phyloP scores from a whole-genome alignment of 495 filamentous ascomycete species.

The Beverwykella pulmonaria region DNA sequence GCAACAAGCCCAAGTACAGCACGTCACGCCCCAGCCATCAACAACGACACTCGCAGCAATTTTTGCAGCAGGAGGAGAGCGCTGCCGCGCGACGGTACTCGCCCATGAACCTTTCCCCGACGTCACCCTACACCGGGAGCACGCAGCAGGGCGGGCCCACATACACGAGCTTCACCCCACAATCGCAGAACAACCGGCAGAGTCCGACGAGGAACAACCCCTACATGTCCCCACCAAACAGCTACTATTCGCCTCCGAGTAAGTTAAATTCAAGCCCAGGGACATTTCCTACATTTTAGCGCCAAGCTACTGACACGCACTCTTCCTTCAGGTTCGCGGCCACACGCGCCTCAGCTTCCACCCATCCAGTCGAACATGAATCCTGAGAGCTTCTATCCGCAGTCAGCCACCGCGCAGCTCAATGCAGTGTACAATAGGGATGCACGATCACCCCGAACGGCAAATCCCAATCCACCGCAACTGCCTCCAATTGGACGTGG shows the following conservation, averaged over 20 bases:
- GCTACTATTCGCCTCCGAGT: conserved; percentile 66
- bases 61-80: conserved; percentile 72
- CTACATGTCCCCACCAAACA: conserved; percentile 65
- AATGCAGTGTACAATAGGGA: conserved; percentile 74
- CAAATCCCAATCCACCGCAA: conserved; percentile 49
- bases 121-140: conserved; percentile 60
- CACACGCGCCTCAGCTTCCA: conserved; percentile 58
- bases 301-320: conserved; percentile 45
- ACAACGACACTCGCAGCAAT: conserved; percentile 63
- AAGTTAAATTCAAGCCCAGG: conserved; percentile 36
- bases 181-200: conserved; percentile 52
- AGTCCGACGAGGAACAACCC: conserved; percentile 62
- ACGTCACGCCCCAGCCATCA: conserved; percentile 70
- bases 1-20: conserved; percentile 70
- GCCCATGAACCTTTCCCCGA: conserved; percentile 81
- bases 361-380: conserved; percentile 69
- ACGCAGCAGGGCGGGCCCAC: conserved; percentile 58
- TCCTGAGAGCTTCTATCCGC: conserved; percentile 68
- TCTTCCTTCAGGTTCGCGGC: conserved; percentile 34
- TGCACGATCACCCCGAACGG: conserved; percentile 68
- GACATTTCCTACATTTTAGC: conserved; percentile 47
- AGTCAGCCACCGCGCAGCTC: conserved; percentile 67
- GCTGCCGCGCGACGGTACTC: conserved; percentile 89
- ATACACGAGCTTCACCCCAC: conserved; percentile 53
- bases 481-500: conserved; percentile 54